These are phyloP conservation scores for Paecilomyces formosus DNA, from an alignment of 2,329 filamentous ascomycete genomes.

Conservation along the genomic window DNA sequence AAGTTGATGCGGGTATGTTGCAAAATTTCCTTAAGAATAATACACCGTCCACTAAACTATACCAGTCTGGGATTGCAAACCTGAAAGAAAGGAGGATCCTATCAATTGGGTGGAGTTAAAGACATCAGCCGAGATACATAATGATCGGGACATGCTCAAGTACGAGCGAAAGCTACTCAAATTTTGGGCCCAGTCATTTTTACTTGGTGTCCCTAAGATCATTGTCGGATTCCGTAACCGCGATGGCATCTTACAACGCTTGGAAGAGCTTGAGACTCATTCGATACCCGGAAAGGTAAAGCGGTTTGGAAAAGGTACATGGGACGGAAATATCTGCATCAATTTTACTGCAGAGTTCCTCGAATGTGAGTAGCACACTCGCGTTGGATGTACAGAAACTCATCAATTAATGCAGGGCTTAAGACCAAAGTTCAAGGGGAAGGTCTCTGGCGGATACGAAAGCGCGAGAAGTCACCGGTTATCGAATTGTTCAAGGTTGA, in stretches of 20 bases:
- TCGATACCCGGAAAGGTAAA: constrained; percentile 70
- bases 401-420: constrained; percentile 44
- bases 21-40: not conserved
- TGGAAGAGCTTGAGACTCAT: constrained; percentile 75
- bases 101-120: constrained; percentile 95
- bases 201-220: constrained; percentile 86
- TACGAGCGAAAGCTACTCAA: constrained; percentile 90
- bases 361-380: constrained; percentile 52
- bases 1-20: constrained; percentile 75
- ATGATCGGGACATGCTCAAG: constrained; percentile 60
- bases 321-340: constrained; percentile 91
- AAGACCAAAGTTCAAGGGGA: constrained; percentile 55
- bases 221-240: constrained; percentile 79
- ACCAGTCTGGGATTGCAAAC: constrained; percentile 76
- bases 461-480: constrained; percentile 52
- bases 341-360: constrained; percentile 78
- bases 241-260: constrained; percentile 60
- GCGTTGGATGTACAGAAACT: constrained; percentile 7
- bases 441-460: constrained; percentile 74
- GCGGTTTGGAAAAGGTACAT: constrained; percentile 56
- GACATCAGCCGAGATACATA: constrained; percentile 67
- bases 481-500: constrained; percentile 71
- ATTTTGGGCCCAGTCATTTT: constrained; percentile 94
- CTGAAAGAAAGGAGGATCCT: constrained; percentile 54
- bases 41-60: constrained; percentile 1